Conservation (phyloP, 1,139 yeast species). For the Debaryomyces psychrophilus region DNA sequence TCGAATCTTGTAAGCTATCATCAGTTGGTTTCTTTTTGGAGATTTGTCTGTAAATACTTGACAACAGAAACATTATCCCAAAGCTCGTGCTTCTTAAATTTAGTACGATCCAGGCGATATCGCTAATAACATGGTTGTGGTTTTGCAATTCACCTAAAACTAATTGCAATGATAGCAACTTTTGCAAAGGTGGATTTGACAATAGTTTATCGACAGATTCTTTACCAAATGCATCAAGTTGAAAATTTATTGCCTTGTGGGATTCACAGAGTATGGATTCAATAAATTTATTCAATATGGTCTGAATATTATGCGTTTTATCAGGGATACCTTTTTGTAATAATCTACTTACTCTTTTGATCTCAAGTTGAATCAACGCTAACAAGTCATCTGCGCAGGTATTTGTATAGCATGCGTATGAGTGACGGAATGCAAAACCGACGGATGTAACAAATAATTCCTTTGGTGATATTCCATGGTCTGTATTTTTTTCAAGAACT, state of each 20-base stretch:
- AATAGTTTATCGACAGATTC: constrained; percentile 73
- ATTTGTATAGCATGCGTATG: constrained; percentile 67
- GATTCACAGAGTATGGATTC: constrained; percentile 59
- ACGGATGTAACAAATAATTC: constrained; percentile 51
- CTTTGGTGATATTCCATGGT: constrained; percentile 26
- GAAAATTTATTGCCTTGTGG: constrained; percentile 70
- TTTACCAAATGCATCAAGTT: constrained; percentile 60
- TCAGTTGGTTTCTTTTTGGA: constrained; percentile 53
- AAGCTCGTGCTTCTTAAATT: constrained; percentile 73
- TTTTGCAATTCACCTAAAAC: constrained; percentile 60
- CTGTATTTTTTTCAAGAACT: constrained; percentile 30
- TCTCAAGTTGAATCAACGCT: constrained; percentile 53
- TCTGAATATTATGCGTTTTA: constrained; percentile 18
- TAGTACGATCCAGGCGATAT: constrained; percentile 68
- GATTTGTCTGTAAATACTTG: constrained; percentile 60
- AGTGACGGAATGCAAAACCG: constrained; percentile 66
- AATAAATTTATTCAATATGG: constrained; percentile 39
- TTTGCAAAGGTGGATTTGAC: constrained; percentile 74
- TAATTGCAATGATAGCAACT: constrained; percentile 64
- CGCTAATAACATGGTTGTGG: constrained; percentile 51
- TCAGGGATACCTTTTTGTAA: constrained; percentile 22
- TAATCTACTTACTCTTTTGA: constrained; percentile 30
- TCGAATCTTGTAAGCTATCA: constrained; percentile 57
- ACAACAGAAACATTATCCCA: constrained; percentile 72
- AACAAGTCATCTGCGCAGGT: constrained; percentile 69